A percentile compares a stretch with the other conserved stretches of the same genome.
phyloP scores from a whole-genome alignment of 805 yeast genomes.

The Blastobotrys robertii region DNA sequence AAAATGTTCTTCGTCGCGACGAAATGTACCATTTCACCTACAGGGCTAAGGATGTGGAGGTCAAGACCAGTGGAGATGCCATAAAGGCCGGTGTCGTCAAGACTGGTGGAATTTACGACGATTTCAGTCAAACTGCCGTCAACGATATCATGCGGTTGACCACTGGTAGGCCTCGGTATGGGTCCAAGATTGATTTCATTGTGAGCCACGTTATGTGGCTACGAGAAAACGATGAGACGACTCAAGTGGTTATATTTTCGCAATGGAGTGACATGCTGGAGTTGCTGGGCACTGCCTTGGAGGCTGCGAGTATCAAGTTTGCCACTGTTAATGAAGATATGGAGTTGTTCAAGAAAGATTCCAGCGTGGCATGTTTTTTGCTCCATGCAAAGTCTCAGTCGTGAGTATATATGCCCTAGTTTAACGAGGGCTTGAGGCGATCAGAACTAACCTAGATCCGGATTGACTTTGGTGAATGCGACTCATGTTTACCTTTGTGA shows the following conservation, averaged over 20 bases:
- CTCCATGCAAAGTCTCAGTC: constrained; percentile 81
- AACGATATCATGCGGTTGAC: constrained; percentile 32
- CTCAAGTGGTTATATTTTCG: constrained; percentile 80
- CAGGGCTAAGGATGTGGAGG: constrained; percentile 32
- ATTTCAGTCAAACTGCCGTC: constrained; percentile 15
- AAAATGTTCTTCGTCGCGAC: constrained; percentile 35
- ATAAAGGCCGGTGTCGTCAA: not conserved
- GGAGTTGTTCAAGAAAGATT: constrained; percentile 49
- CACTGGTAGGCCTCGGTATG: constrained; percentile 43
- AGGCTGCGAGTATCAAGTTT: constrained; percentile 44
- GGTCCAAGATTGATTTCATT: constrained; percentile 81
- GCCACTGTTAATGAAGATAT: constrained; percentile 46
- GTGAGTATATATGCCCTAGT: constrained; percentile 24
- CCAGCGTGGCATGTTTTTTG: constrained; percentile 69
- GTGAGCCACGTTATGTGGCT: constrained; percentile 62
- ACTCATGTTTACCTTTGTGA: constrained; percentile 88
- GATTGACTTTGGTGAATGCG: constrained; percentile 84
- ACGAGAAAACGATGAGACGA: constrained; percentile 43
- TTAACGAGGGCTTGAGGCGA: too few species aligned
- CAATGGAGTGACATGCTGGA: constrained; percentile 76
- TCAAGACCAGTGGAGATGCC: constrained; percentile 11
- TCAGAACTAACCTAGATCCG: constrained; percentile 36
- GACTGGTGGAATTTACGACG: constrained; percentile 19
- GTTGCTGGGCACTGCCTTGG: constrained; percentile 57
- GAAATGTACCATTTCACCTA: constrained; percentile 66